Evolutionary conservation across 805 yeast genomes (phyloP).

Genomic region (Candida morakotiae): DNA sequence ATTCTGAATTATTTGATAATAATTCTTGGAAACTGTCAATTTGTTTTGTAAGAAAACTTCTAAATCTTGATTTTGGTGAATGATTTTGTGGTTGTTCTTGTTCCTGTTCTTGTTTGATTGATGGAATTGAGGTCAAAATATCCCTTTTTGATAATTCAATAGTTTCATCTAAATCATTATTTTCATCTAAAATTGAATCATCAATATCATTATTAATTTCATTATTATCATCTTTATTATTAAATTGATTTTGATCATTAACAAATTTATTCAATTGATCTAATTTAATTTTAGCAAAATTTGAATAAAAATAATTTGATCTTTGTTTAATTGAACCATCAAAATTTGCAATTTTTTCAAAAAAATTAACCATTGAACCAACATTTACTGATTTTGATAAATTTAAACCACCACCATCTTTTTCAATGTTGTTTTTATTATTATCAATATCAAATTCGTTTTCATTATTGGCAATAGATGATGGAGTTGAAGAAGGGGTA

Average conservation of each 20-base stretch:
- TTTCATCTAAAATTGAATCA: too few species aligned
- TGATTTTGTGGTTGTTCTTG: too few species aligned
- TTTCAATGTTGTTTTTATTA: too few species aligned
- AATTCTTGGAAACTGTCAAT: conserved; percentile 7
- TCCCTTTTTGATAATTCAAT: too few species aligned
- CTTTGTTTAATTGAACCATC: conserved; percentile 21
- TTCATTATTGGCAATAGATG: background rate
- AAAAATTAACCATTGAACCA: conserved; percentile 16
- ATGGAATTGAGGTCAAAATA: background rate
- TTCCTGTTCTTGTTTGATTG: too few species aligned
- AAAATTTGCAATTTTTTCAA: conserved; percentile 18
- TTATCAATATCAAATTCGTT: background rate
- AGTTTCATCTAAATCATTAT: conserved; percentile 7
- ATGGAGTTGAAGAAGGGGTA: conserved; percentile 4
- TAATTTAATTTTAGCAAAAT: conserved; percentile 13
- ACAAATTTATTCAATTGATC: conserved; percentile 14
- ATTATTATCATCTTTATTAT: background rate
- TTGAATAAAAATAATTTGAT: conserved; percentile 17
- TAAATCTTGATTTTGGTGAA: too few species aligned
- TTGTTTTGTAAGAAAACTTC: background rate
- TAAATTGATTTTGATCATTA: conserved; percentile 5
- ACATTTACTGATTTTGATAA: conserved; percentile 3
- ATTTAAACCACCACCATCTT: too few species aligned
- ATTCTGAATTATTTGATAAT: conserved; percentile 15
- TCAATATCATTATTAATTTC: too few species aligned